Conservation (phyloP, 1,139 yeast species). For the Yamadazyma mexicana region DNA sequence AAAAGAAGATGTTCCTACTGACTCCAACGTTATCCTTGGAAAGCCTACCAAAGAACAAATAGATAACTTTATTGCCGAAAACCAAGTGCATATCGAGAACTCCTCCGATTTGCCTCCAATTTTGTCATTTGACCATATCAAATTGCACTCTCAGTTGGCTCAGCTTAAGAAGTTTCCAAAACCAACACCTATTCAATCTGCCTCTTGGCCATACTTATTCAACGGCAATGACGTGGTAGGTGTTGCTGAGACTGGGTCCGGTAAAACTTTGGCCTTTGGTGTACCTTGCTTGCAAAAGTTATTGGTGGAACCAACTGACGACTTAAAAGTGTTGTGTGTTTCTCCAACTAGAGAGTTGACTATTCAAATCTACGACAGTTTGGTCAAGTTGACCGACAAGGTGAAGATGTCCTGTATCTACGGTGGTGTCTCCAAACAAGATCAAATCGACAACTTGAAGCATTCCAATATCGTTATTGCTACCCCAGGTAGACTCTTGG, state of each 20-base stretch:
- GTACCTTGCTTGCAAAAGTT: slow-evolving; percentile 91
- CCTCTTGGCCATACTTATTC: slow-evolving; percentile 90
- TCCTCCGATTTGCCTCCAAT: slow-evolving; percentile 61
- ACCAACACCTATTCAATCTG: slow-evolving; percentile 98
- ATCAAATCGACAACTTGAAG: slow-evolving; percentile 70
- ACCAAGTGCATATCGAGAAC: slow-evolving; percentile 82
- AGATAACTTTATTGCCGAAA: slow-evolving; percentile 61
- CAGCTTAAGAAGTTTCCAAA: slow-evolving; percentile 70
- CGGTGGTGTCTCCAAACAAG: slow-evolving; percentile 97
- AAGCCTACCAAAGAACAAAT: slow-evolving; percentile 53
- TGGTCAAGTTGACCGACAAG: slow-evolving; percentile 65
- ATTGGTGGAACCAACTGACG: slow-evolving; percentile 42
- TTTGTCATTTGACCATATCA: slow-evolving; percentile 63
- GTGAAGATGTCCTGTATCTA: slow-evolving; percentile 82
- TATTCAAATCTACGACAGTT: slow-evolving; percentile 85
- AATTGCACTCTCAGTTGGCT: slow-evolving; percentile 53
- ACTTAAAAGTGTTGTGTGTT: slow-evolving; percentile 75
- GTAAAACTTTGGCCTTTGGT: slow-evolving; percentile 96
- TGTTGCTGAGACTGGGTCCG: slow-evolving; percentile 98
- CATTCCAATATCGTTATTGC: slow-evolving; percentile 79
- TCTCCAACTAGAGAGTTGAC: slow-evolving; percentile 99
- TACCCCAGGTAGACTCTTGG: slow-evolving; percentile 95
- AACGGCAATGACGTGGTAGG: slow-evolving; percentile 87
- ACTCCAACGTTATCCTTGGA: slow-evolving; percentile 14
- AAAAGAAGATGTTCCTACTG: slow-evolving; percentile 26